Percentiles rank a stretch among this genome's conserved stretches.
Evolutionary conservation across 1,284 basidiomycete genomes (phyloP).

Genomic region (Fomitopsis betulina): DNA sequence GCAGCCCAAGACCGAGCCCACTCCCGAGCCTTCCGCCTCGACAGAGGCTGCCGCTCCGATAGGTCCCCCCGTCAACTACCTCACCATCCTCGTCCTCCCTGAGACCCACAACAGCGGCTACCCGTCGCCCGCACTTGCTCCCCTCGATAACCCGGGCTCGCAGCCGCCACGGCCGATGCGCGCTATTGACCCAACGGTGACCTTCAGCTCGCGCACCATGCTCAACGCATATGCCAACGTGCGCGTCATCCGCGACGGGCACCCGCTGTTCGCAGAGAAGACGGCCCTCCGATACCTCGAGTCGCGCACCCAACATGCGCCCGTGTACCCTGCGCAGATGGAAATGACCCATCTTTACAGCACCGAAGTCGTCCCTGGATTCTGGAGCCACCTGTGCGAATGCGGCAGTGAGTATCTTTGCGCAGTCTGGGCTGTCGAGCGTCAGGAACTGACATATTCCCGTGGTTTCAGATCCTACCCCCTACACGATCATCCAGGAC

Average conservation of each 20-base stretch:
- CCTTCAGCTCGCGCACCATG: slow-evolving; percentile 46
- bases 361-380: slow-evolving; percentile 54
- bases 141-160: slow-evolving; percentile 14
- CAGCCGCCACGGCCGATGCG: slow-evolving; percentile 45
- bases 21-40: slow-evolving; percentile 19
- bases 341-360: slow-evolving; percentile 47
- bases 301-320: slow-evolving; percentile 20
- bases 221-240: slow-evolving; percentile 53
- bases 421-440: not conserved
- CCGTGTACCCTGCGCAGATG: slow-evolving; percentile 29
- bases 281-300: slow-evolving; percentile 36
- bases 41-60: slow-evolving; percentile 7
- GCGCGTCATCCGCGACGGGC: slow-evolving; percentile 32
- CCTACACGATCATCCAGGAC: slow-evolving; percentile 52
- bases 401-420: slow-evolving; percentile 40
- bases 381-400: slow-evolving; percentile 52
- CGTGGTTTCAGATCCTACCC: slow-evolving; percentile 45
- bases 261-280: slow-evolving; percentile 47
- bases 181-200: slow-evolving; percentile 60
- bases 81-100: slow-evolving; percentile 24
- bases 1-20: slow-evolving; percentile 16
- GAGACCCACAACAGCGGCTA: slow-evolving; percentile 18
- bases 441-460: slow-evolving; percentile 2
- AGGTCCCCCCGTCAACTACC: slow-evolving; percentile 18
- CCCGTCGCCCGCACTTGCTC: slow-evolving; percentile 1